A percentile compares a stretch with the other conserved stretches of the same genome.
phyloP scores from a whole-genome alignment of 202 grass and related monocot genomes.

The Tripidium arundinaceum region DNA sequence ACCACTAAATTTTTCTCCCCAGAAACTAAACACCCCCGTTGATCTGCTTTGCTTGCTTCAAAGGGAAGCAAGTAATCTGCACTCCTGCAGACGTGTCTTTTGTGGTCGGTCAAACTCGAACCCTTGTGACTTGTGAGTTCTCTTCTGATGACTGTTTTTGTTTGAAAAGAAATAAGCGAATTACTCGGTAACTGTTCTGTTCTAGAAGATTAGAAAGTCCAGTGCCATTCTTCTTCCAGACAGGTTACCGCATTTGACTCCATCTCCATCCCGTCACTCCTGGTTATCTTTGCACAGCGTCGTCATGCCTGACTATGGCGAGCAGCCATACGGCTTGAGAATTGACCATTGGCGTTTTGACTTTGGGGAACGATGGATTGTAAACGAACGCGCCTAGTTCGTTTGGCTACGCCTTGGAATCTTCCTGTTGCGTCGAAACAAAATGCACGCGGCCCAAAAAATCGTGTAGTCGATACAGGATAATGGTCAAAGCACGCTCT shows the following conservation, averaged over 20 bases:
- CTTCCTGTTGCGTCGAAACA: too few species aligned
- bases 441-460: too few species aligned
- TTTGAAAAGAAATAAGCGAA: background rate
- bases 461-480: too few species aligned
- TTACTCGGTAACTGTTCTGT: background rate
- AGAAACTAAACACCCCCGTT: too few species aligned
- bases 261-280: background rate
- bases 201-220: background rate
- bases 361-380: too few species aligned
- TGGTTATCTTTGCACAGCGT: background rate
- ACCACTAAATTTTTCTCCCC: too few species aligned
- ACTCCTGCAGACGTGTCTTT: background rate
- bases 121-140: background rate
- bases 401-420: background rate
- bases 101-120: background rate
- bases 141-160: too few species aligned
- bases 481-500: background rate
- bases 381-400: too few species aligned
- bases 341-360: background rate
- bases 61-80: background rate
- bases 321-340: background rate
- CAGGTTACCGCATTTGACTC: background rate
- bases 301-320: background rate
- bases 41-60: background rate
- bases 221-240: background rate